Evolutionary conservation across 169 alveolate species (phyloP), one percentile per base, ranked within the genome.

Genomic region (Cryptosporidium canis): DNA sequence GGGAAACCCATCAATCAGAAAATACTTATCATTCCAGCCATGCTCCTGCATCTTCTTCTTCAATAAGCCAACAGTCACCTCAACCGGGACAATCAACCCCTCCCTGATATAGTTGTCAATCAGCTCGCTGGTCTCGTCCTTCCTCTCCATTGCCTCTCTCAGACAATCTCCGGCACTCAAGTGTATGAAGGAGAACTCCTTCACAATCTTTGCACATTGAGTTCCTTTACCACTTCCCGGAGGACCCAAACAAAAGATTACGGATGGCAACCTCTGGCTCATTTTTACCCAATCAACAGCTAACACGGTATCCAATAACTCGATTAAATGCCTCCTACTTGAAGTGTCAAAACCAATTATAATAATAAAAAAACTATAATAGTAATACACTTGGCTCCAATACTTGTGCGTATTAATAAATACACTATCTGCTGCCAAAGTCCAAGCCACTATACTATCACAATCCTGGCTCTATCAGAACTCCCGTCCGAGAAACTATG

Each of bases 1-100:
- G 1, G 99, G 99, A 92, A 96, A 98, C 2, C 99, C 99, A 91
- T 98, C 99, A 67, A 98, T 94, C 31, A 97, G 83, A 67, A 97
- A 94, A 53, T 90, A 91, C 33, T 92, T 91, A 21, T 92, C 93
- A 56, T 90, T 91, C 97, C 98, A 96, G 35, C 98, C 98, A 12
- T 90, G 83, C 33, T 93, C 92, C 51, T 92, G 93, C 97, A 96
- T 96, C 85, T 96, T 97, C 90, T 94, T 95, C 71, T 90, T 90
- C 55, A 97, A 83, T 48, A 97, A 93, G 8, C 92, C 83, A 37
- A 96, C 93, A 16, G 99, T 97, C n/a, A 97, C 94, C 82, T 94
- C 96, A 53, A 94, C 98, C n/a, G 99, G 99, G 1, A 97, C 99
- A 11, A 97, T 95, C 83, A 93, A 83, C 18, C 99, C 99, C 64